Evolutionary conservation across 768 basidiomycete species (phyloP), one percentile per base, ranked within the genome.

Genomic region (Galerina marginata): DNA sequence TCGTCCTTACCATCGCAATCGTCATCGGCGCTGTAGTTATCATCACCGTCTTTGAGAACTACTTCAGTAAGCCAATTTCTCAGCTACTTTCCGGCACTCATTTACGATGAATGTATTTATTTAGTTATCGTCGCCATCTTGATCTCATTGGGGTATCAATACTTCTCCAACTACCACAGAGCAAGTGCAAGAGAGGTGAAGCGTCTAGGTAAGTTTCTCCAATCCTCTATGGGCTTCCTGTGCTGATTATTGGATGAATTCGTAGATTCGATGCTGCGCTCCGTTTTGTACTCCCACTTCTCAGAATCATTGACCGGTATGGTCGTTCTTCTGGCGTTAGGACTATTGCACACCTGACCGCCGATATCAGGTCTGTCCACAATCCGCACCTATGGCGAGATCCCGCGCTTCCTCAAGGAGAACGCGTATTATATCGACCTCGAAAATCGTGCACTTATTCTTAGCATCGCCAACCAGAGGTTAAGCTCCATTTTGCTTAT

Each of bases 181-280:
- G 80, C 83, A 3, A 87, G 87, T 61, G 87, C 91, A 0, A 77
- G 90, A 50, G 91, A 93, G 70, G 77, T 92, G 68, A 93, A 92
- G 59, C 67, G 78, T 52, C 63, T 81, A 36, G 77, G 79, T 76
- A 63, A 38, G 53, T 44, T 12, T 59, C 47, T 48, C 10, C 16
- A 16, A 3, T 16, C 10, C 46, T 39, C 15, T 39, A 10, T 12
- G n/a, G 9, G 9, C 39, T 43, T 23, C n/a, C n/a, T n/a, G n/a
- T n/a, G n/a, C n/a, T n/a, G n/a, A n/a, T 6, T 44, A 25, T 43
- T 37, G 46, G 25, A 36, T 54, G 1, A 63, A 45, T 50, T 38
- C 16, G 14, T 56, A 86, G 91, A 92, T 70, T 80, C 88, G 7
- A 84, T 90, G 76, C 78, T 93, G 5, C 88, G 91, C 38, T 90